Percentiles rank a stretch among this genome's conserved stretches.
Conservation (phyloP, 192 early-diverging fungal genomes). For the Coemansia sp. region DNA sequence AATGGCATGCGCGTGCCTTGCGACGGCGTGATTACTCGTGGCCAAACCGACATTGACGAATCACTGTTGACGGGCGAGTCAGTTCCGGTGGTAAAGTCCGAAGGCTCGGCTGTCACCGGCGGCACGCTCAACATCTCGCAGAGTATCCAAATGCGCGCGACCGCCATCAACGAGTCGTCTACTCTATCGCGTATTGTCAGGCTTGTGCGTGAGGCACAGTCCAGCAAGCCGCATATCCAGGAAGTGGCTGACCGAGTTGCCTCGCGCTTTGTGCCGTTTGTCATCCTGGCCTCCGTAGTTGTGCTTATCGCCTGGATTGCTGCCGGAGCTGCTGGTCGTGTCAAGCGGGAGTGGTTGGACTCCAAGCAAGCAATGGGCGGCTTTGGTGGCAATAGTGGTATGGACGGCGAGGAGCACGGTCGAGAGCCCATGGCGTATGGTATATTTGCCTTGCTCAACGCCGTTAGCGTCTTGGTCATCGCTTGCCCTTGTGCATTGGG, state of each 20-base stretch:
- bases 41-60: slow-evolving; percentile 75
- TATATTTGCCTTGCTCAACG: slow-evolving; percentile 71
- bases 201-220: slow-evolving; percentile 92
- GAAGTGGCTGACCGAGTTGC: slow-evolving; percentile 86
- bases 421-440: slow-evolving; percentile 47
- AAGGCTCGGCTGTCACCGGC: slow-evolving; percentile 76
- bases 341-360: slow-evolving; percentile 35
- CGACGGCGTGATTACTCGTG: slow-evolving; percentile 48
- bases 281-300: slow-evolving; percentile 70
- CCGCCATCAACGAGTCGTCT: slow-evolving; percentile 84
- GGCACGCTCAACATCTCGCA: slow-evolving; percentile 88
- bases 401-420: slow-evolving; percentile 10
- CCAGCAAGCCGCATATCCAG: slow-evolving; percentile 92
- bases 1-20: slow-evolving; percentile 71
- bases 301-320: slow-evolving; percentile 83
- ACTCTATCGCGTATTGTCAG: slow-evolving; percentile 89
- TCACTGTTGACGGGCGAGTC: slow-evolving; percentile 94
- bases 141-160: slow-evolving; percentile 81
- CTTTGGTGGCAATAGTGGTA: slow-evolving; percentile 11
- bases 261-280: slow-evolving; percentile 88
- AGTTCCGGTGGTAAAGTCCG: slow-evolving; percentile 74
- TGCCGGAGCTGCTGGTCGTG: slow-evolving; percentile 39
- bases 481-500: slow-evolving; percentile 97
- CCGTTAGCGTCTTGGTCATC: slow-evolving; percentile 89
- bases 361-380: slow-evolving; percentile 55